phyloP scores from a whole-genome alignment of 139 green algal genomes.

The Volvox reticuliferus region DNA sequence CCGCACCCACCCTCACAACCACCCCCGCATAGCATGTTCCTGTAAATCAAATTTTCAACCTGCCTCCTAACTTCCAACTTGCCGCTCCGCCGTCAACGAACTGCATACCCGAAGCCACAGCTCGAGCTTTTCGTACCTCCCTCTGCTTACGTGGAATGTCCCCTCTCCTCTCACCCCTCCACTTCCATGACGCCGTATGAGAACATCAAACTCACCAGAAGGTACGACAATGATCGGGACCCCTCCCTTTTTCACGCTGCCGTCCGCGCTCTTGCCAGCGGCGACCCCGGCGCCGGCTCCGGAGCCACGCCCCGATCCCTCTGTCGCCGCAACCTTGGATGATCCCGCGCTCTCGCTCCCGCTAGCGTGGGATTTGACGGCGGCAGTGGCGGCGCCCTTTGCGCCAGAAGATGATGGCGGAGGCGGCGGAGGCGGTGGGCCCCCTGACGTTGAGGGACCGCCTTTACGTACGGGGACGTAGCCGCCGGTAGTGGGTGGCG shows the following conservation, averaged over 20 bases:
- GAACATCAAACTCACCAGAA: slow-evolving; percentile 53
- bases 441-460: not conserved
- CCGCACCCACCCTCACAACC: too few relatives aligned
- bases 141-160: too few relatives aligned
- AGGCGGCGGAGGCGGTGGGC: not conserved
- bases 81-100: too few relatives aligned
- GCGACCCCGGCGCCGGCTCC: not conserved
- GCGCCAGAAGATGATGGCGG: not conserved
- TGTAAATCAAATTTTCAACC: too few relatives aligned
- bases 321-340: not conserved
- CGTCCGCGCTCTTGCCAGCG: not conserved
- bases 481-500: slow-evolving; percentile 6
- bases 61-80: too few relatives aligned
- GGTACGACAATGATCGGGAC: slow-evolving; percentile 73
- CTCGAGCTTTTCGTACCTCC: too few relatives aligned
- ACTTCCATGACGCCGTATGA: too few relatives aligned
- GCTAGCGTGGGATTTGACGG: not conserved
- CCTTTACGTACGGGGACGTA: slow-evolving; percentile 36
- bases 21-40: too few relatives aligned
- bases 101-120: too few relatives aligned
- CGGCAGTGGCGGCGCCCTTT: not conserved
- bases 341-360: not conserved
- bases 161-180: too few relatives aligned
- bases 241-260: not conserved
- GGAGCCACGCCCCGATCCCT: not conserved